These are phyloP conservation scores for Heimioporus sp. DNA, from an alignment of 768 basidiomycete species.

Conservation along the genomic window DNA sequence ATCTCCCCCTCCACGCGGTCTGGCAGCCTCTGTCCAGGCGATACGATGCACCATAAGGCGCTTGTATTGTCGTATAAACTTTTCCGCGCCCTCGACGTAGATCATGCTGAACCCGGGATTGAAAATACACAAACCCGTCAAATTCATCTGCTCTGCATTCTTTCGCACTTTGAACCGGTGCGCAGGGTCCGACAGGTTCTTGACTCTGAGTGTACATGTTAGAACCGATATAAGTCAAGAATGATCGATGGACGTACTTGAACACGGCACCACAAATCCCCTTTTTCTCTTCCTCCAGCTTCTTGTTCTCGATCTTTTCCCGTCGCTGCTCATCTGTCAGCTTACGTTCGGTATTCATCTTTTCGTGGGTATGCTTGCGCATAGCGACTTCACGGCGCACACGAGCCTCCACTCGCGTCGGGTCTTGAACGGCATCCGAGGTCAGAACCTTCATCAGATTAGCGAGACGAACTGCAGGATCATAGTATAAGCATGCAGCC, in stretches of 20 bases:
- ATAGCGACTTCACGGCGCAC: constrained; percentile 91
- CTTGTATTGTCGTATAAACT: constrained; percentile 84
- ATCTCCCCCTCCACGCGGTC: constrained; percentile 71
- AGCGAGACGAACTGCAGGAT: constrained; percentile 72
- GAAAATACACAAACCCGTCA: constrained; percentile 90
- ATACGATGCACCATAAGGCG: constrained; percentile 85
- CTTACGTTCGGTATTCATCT: constrained; percentile 91
- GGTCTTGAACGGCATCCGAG: constrained; percentile 94
- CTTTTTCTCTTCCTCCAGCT: constrained; percentile 83
- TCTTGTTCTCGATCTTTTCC: constrained; percentile 86
- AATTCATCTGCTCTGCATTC: constrained; percentile 89
- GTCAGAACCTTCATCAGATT: constrained; percentile 99
- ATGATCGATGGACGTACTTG: constrained; percentile 61
- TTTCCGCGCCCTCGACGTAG: constrained; percentile 89
- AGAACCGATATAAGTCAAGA: not conserved
- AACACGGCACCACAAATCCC: constrained; percentile 82
- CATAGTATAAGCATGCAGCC: not conserved
- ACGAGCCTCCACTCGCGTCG: constrained; percentile 94
- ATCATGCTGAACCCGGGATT: constrained; percentile 87
- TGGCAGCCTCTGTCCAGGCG: constrained; percentile 89
- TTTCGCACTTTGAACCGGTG: constrained; percentile 97
- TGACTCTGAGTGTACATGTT: constrained; percentile 48
- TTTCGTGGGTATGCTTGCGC: constrained; percentile 86
- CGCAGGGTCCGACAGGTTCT: constrained; percentile 83
- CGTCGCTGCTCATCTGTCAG: constrained; percentile 86